These are phyloP conservation scores for Coemansia nantahalensis DNA, from an alignment of 192 early-diverging fungal species.

Conservation along the genomic window DNA sequence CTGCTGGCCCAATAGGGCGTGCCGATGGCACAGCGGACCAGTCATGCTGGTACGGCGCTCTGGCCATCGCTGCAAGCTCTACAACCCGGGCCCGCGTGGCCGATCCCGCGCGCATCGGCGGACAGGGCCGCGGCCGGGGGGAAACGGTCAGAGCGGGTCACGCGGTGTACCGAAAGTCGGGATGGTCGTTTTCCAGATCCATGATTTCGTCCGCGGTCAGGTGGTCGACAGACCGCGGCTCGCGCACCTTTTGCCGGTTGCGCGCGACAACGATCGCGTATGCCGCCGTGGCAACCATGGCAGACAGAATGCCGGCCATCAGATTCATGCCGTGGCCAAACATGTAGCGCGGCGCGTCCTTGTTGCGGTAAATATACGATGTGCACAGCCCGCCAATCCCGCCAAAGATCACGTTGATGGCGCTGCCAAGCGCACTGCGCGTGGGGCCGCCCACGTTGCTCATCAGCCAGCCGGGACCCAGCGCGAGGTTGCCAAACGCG, in stretches of 20 bases:
- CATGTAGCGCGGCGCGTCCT: constrained; percentile 30
- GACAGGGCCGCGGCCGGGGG: too few species aligned
- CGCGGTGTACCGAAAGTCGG: constrained; percentile 16
- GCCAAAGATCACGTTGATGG: constrained; percentile 19
- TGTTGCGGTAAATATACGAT: constrained; percentile 38
- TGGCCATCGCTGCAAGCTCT: too few species aligned
- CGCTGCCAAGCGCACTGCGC: too few species aligned
- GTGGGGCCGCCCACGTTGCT: too few species aligned
- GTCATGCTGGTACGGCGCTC: too few species aligned
- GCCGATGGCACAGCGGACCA: too few species aligned
- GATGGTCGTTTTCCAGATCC: constrained; percentile 26
- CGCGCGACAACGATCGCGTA: constrained; percentile 8
- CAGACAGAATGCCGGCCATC: constrained; percentile 29
- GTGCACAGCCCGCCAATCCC: constrained; percentile 34
- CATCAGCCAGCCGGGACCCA: too few species aligned
- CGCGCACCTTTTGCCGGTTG: constrained; percentile 16
- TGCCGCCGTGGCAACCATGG: constrained; percentile 13
- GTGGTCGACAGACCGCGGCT: constrained; percentile 14
- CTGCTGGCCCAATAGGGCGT: too few species aligned
- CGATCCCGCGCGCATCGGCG: too few species aligned
- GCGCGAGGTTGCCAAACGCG: too few species aligned
- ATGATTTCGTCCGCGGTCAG: constrained; percentile 21
- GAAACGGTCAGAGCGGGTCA: too few species aligned
- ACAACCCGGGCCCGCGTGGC: too few species aligned
- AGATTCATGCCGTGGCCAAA: constrained; percentile 39